Base-by-base conservation (phyloP, 1,139 yeast species). In the Debaryomycetaceae sp. region DNA sequence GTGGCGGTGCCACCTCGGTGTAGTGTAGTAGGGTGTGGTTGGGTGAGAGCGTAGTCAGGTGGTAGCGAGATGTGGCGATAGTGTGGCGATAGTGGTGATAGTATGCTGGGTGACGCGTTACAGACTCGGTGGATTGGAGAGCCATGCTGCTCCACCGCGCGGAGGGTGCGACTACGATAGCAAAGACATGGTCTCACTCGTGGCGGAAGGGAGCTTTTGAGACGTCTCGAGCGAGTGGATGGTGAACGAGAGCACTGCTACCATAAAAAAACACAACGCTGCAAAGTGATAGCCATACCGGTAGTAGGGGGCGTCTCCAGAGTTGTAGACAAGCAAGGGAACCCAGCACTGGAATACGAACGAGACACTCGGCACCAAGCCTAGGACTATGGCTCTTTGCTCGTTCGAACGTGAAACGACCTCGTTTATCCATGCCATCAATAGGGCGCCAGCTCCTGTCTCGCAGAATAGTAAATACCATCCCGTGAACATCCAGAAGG, bases 371-470 rank as follows among this genome's bases (percentile, higher is more conserved):
- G 55, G 59, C 11, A 53, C 56, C 5, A 53, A 41, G 24, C 59
- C 60, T 38, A 56, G 50, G 39, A 52, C 38, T 34, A 56, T 49
- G 40, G 47, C 49, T 44, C 59, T 54, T 36, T 50, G 59, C 35
- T 57, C 62, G 7, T 51, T 54, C 22, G 49, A 44, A 34, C 52
- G 51, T 24, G 53, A 36, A 38, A 56, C 39, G 23, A 52, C 47
- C 40, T 59, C 63, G 27, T 53, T 52, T 2, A 52, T 52, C 63
- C 63, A 59, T 3, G 57, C 45, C 48, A 60, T 57, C 35, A 49
- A 53, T 14, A 57, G 45, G 20, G 57, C 50, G 33, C 57, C 61
- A 42, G 58, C 56, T n/a, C 58, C 59, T 6, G 56, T 49, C 37
- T 51, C 51, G 24, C 52, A 42, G 33, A 59, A 61, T 24, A 54